phyloP scores from a whole-genome alignment of 768 basidiomycete species.

The Postia placenta region DNA sequence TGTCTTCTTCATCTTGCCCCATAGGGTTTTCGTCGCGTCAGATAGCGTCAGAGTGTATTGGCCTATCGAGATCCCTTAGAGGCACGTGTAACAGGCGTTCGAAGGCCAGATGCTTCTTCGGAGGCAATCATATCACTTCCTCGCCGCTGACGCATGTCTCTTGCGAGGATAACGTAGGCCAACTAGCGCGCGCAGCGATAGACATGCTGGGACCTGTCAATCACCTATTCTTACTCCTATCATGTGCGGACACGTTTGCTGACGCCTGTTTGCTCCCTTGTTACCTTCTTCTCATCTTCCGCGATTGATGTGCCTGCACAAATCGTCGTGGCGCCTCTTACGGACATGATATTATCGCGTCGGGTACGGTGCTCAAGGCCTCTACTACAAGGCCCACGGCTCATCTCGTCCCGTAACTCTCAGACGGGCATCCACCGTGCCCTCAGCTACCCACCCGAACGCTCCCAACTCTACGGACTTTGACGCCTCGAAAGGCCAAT shows the following conservation, averaged over 20 bases:
- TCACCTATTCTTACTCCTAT: constrained; percentile 7
- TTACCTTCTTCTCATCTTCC: constrained; percentile 6
- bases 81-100: constrained; percentile 36
- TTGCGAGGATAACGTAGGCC: constrained; percentile 16
- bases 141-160: constrained; percentile 21
- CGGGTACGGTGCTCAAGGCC: constrained; percentile 42
- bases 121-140: constrained; percentile 25
- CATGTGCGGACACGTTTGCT: constrained; percentile 13
- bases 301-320: constrained; percentile 15
- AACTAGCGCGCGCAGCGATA: constrained; percentile 8
- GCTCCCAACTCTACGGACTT: constrained; percentile 21
- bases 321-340: constrained; percentile 13
- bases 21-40: constrained; percentile 20
- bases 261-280: constrained; percentile 11
- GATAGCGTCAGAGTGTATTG: constrained; percentile 3
- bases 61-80: constrained; percentile 11
- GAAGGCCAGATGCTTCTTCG: constrained; percentile 10
- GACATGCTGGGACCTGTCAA: constrained; percentile 2
- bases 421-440: constrained; percentile 25
- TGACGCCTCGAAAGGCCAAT: neutral
- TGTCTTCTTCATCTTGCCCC: constrained; percentile 28
- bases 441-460: constrained; percentile 23
- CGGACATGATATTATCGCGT: constrained; percentile 11
- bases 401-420: constrained; percentile 66
- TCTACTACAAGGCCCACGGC: constrained; percentile 80